Evolutionary conservation across 1,284 basidiomycete species (phyloP).

Genomic region (Irpex sp.): DNA sequence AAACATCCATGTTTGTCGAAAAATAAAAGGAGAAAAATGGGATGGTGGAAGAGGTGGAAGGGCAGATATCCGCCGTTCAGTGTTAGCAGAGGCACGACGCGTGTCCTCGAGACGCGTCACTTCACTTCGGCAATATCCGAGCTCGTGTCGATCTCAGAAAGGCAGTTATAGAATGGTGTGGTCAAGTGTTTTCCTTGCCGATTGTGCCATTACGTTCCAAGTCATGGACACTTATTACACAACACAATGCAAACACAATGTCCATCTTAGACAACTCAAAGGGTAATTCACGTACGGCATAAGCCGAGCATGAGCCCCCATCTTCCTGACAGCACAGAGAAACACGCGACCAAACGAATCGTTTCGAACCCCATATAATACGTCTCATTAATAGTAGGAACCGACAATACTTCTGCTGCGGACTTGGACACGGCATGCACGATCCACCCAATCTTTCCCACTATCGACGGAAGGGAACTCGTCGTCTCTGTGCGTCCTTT

Average conservation of each 20-base stretch:
- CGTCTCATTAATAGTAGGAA: constrained; percentile 2
- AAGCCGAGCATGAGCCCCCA: too few species aligned
- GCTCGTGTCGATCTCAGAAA: neutral
- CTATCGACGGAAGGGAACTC: neutral
- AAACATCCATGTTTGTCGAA: constrained; percentile 59
- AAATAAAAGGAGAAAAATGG: neutral
- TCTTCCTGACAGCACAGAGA: neutral
- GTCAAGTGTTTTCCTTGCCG: too few species aligned
- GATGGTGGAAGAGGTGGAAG: constrained; percentile 1
- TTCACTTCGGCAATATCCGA: constrained; percentile 15
- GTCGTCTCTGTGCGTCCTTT: neutral
- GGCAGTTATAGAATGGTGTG: neutral
- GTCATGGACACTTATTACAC: too few species aligned
- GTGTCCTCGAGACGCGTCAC: constrained; percentile 16
- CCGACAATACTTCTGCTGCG: neutral
- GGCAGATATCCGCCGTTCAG: neutral
- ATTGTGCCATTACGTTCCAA: too few species aligned
- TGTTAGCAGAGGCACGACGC: constrained; percentile 7
- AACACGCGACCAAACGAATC: neutral
- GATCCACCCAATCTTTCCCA: neutral
- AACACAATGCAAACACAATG: too few species aligned
- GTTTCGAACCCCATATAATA: neutral
- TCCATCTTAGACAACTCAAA: neutral
- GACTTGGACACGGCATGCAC: neutral
- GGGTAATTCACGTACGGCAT: too few species aligned